Conservation (phyloP, 2,329 filamentous ascomycete species). For the Drechslera avenae region DNA sequence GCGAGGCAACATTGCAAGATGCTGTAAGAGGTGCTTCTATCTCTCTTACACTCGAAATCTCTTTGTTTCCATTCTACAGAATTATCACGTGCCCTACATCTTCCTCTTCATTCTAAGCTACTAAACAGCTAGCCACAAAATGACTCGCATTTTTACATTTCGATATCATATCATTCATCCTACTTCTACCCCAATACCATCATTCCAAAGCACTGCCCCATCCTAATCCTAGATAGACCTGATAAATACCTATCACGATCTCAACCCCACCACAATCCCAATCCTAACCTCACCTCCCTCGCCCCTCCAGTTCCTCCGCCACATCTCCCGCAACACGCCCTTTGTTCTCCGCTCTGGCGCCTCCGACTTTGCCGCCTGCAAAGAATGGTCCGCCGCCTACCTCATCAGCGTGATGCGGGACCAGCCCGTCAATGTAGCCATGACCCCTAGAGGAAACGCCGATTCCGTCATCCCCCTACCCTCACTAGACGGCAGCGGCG, state of each 20-base stretch:
- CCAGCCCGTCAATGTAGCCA: slow-evolving; percentile 71
- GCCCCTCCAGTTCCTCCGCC: slow-evolving; percentile 79
- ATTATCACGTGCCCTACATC: too few relatives aligned
- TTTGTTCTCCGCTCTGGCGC: slow-evolving; percentile 73
- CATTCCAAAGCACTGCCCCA: not conserved
- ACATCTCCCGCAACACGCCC: slow-evolving; percentile 73
- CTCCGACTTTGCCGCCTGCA: slow-evolving; percentile 65
- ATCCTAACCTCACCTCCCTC: slow-evolving; percentile 69
- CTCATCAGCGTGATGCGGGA: slow-evolving; percentile 61
- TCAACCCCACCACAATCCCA: slow-evolving; percentile 67
- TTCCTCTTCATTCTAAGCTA: too few relatives aligned
- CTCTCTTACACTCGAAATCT: slow-evolving; percentile 1
- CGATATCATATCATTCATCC: not conserved
- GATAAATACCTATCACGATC: slow-evolving; percentile 72
- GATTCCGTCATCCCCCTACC: slow-evolving; percentile 67
- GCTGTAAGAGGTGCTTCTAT: slow-evolving; percentile 46
- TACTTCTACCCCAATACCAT: not conserved
- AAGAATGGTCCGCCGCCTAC: slow-evolving; percentile 66
- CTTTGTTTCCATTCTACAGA: not conserved
- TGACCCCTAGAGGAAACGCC: slow-evolving; percentile 73
- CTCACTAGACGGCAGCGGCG: slow-evolving; percentile 39
- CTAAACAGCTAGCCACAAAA: too few relatives aligned
- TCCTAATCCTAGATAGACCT: slow-evolving; percentile 48
- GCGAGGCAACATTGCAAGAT: slow-evolving; percentile 31
- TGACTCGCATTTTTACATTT: not conserved